Percentiles rank a stretch among this genome's conserved stretches.
These are phyloP conservation scores for Mallotus nudiflorus DNA, from an alignment of 345 rosid species.

Conservation along the genomic window DNA sequence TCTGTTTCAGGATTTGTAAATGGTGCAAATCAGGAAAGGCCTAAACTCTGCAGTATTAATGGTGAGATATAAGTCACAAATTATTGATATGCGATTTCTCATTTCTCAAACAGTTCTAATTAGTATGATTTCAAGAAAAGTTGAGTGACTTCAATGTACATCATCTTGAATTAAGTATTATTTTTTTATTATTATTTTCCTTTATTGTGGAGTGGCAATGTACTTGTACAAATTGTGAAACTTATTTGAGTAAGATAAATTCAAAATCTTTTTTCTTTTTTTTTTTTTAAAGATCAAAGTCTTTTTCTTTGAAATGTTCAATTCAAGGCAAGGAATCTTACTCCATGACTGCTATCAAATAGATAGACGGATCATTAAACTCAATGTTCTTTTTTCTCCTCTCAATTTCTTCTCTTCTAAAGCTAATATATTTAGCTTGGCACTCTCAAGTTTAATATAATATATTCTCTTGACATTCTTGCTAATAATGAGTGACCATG, in stretches of 20 bases:
- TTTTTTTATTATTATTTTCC: background rate
- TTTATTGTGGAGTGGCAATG: slow-evolving; percentile 3
- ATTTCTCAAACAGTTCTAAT: slow-evolving; percentile 11
- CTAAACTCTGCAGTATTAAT: slow-evolving; percentile 32
- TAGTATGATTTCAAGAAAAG: slow-evolving; percentile 5
- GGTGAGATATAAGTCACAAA: slow-evolving; percentile 5
- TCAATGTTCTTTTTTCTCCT: too few species aligned
- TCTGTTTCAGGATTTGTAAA: slow-evolving; percentile 42
- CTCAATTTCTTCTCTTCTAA: too few species aligned
- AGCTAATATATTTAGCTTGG: background rate
- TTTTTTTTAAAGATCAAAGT: too few species aligned
- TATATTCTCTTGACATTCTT: background rate
- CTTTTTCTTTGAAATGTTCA: too few species aligned
- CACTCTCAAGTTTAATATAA: background rate
- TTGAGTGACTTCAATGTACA: slow-evolving; percentile 5
- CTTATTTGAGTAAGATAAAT: slow-evolving; percentile 8
- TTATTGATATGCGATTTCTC: background rate
- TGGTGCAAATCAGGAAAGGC: slow-evolving; percentile 40
- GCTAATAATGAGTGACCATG: too few species aligned
- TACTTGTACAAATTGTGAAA: slow-evolving; percentile 14
- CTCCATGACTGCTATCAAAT: too few species aligned
- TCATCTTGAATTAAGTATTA: slow-evolving; percentile 1
- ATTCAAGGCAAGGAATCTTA: too few species aligned
- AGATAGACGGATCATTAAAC: too few species aligned
- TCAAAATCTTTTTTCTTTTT: slow-evolving; percentile 2